Conservation (phyloP, 2,329 filamentous ascomycete species). For the Phialophora macrospora region DNA sequence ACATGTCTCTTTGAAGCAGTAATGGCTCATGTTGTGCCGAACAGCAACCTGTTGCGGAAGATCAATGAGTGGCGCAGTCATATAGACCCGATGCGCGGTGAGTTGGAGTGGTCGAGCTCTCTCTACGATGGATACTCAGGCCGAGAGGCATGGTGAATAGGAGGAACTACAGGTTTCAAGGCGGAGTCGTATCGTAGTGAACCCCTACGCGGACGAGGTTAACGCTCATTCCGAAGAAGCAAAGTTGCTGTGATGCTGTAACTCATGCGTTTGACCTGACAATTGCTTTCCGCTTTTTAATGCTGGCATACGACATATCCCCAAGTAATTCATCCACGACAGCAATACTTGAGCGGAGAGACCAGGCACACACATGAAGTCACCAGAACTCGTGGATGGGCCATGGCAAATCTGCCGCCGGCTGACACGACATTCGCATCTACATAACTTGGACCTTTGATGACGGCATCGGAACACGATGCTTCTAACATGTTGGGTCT, state of each 20-base stretch:
- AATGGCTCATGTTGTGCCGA: neutral
- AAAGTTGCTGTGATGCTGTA: neutral
- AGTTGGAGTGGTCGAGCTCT: neutral
- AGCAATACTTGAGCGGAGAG: neutral
- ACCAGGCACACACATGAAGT: neutral
- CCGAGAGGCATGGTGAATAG: neutral
- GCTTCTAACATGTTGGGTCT: neutral
- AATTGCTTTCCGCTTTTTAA: neutral
- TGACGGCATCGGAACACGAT: neutral
- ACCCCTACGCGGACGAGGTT: neutral
- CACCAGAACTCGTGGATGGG: neutral
- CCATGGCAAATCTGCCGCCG: neutral
- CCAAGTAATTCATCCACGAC: neutral
- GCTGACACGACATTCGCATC: neutral
- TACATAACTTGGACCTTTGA: neutral
- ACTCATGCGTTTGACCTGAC: neutral
- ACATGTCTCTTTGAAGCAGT: conserved; percentile 9
- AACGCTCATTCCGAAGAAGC: neutral
- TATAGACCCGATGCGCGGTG: neutral
- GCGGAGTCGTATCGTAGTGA: neutral
- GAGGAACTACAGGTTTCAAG: neutral
- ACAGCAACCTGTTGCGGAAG: neutral
- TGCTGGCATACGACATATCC: neutral
- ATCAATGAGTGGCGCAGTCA: neutral
- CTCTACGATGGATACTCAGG: neutral